These are phyloP conservation scores for Croton setiger DNA, from an alignment of 441 rosid genomes.

Conservation along the genomic window DNA sequence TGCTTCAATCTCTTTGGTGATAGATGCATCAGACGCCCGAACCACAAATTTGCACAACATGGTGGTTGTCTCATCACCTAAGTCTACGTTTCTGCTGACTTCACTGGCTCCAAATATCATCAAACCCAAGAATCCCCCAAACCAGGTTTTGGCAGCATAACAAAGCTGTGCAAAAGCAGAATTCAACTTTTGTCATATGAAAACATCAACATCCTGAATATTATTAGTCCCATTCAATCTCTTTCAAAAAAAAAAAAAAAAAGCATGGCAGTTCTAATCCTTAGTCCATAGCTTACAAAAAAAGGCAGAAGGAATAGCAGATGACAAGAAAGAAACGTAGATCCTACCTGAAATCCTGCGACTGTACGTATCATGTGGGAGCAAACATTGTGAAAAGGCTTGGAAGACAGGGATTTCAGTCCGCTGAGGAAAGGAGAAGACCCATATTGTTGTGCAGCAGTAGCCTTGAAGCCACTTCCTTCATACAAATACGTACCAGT, in stretches of 20 bases:
- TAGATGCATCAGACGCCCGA: conserved; percentile 93
- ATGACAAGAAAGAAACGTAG: conserved; percentile 12
- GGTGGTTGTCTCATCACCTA: conserved; percentile 95
- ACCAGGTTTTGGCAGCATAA: conserved; percentile 98
- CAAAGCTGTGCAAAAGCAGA: conserved; percentile 58
- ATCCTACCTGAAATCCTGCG: conserved; percentile 92
- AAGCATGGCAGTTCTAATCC: neutral
- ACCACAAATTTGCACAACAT: conserved; percentile 98
- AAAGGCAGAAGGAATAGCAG: neutral
- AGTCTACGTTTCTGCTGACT: conserved; percentile 96
- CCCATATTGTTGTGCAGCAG: conserved; percentile 98
- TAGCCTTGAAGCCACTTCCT: conserved; percentile 98
- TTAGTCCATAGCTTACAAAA: neutral
- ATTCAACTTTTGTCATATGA: conserved; percentile 7
- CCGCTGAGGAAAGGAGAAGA: conserved; percentile 96
- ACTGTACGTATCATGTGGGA: conserved; percentile 92
- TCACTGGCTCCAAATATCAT: conserved; percentile 99
- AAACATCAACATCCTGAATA: neutral
- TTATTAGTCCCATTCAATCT: neutral
- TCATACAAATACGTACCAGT: conserved; percentile 88
- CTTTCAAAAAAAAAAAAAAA: too few species aligned
- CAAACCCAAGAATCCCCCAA: conserved; percentile 92
- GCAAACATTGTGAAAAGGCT: conserved; percentile 94
- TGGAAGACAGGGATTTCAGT: conserved; percentile 81
- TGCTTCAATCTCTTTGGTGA: conserved; percentile 86